phyloP scores from a whole-genome alignment of 2,329 filamentous ascomycete species.

The Neurospora sp. region DNA sequence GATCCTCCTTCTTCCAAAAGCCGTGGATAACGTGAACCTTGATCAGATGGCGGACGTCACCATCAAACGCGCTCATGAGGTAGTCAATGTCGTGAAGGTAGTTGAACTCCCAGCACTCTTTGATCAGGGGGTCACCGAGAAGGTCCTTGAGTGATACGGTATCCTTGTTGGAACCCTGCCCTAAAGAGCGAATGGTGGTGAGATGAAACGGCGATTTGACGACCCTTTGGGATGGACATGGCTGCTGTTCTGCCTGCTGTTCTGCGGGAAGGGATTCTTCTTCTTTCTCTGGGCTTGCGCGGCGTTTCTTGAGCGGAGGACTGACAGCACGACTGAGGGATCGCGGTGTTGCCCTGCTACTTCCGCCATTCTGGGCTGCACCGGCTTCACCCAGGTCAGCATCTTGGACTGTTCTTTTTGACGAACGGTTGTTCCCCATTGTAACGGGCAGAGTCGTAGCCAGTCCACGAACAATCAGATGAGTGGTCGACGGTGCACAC shows the following conservation, averaged over 20 bases:
- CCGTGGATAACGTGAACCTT: conserved; percentile 50
- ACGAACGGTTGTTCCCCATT: conserved; percentile 2
- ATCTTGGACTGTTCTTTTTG: conserved; percentile 15
- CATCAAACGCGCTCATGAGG: conserved; percentile 43
- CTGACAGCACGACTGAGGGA: conserved; percentile 34
- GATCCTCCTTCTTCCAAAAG: conserved; percentile 59
- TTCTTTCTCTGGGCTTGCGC: neutral
- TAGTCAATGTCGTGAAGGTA: conserved; percentile 53
- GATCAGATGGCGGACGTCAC: conserved; percentile 37
- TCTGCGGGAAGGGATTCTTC: neutral
- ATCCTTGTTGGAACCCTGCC: conserved; percentile 50
- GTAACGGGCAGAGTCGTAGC: neutral
- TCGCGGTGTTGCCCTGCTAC: conserved; percentile 11
- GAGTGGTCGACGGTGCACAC: neutral
- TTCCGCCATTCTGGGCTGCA: conserved; percentile 1
- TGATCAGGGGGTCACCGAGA: conserved; percentile 64
- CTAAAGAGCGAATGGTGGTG: conserved; percentile 57
- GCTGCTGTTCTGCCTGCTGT: neutral
- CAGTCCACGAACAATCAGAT: neutral
- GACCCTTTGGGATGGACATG: neutral
- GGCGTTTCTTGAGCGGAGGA: conserved; percentile 23
- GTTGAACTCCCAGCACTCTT: conserved; percentile 64
- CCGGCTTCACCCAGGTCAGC: conserved; percentile 13
- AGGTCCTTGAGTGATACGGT: conserved; percentile 57
- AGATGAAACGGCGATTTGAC: conserved; percentile 61